Percentiles rank a stretch among this genome's conserved stretches.
Conservation (phyloP, 1,284 basidiomycete genomes). For the Leccinum fallax region DNA sequence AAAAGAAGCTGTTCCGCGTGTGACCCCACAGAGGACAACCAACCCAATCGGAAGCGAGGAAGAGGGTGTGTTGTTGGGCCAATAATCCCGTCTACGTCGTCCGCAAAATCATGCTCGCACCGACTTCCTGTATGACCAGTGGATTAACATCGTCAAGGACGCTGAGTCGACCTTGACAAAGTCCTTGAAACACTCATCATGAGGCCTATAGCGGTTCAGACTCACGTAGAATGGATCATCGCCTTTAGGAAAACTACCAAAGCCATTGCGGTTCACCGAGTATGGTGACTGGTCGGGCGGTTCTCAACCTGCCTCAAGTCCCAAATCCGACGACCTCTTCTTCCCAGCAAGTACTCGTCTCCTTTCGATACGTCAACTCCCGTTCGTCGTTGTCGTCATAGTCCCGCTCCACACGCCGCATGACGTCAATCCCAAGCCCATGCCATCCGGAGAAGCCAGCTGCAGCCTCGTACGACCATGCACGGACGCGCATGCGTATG, state of each 20-base stretch:
- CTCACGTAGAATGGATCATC: constrained; percentile 32
- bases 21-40: not conserved
- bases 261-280: constrained; percentile 29
- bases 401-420: not conserved
- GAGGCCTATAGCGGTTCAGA: constrained; percentile 22
- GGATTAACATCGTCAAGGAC: constrained; percentile 11
- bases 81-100: constrained; percentile 3
- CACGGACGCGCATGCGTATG: not conserved
- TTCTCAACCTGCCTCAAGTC: too few relatives aligned
- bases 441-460: constrained; percentile 34
- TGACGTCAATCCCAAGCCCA: constrained; percentile 23
- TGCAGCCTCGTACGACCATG: constrained; percentile 28
- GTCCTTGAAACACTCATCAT: constrained; percentile 4
- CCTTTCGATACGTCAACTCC: not conserved
- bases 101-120: not conserved
- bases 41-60: not conserved
- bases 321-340: too few relatives aligned
- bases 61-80: constrained; percentile 1
- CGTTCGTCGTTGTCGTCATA: not conserved
- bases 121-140: constrained; percentile 2
- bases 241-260: constrained; percentile 23
- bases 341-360: too few relatives aligned
- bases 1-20: not conserved
- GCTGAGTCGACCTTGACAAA: constrained; percentile 8
- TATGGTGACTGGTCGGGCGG: constrained; percentile 24